phyloP scores from a whole-genome alignment of 345 rosid species.

The Draba incana region DNA sequence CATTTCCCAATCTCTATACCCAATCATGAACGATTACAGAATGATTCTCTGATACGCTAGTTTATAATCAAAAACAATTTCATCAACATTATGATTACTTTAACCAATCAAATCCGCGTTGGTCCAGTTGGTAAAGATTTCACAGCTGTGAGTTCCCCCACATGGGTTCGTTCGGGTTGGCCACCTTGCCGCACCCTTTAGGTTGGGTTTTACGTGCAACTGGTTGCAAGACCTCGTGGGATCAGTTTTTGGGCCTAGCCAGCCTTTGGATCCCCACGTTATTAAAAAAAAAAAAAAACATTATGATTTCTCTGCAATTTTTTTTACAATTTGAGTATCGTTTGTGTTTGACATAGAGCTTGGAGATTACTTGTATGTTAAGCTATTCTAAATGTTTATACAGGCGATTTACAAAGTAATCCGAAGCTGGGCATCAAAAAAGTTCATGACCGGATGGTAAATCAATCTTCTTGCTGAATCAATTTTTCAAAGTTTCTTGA shows the following conservation, averaged over 20 bases:
- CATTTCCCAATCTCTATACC: neutral
- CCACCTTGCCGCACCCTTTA: too few species aligned
- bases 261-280: too few species aligned
- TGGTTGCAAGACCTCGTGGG: too few species aligned
- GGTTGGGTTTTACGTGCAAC: too few species aligned
- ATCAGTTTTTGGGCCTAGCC: too few species aligned
- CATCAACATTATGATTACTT: neutral
- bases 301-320: neutral
- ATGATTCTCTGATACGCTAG: neutral
- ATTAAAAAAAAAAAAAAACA: too few species aligned
- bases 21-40: neutral
- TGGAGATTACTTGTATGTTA: conserved; percentile 22
- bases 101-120: too few species aligned
- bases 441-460: conserved; percentile 79
- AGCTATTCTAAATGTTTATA: conserved; percentile 10
- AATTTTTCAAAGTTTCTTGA: neutral
- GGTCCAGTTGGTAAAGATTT: too few species aligned
- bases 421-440: conserved; percentile 74
- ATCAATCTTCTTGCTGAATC: neutral
- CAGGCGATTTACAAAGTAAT: conserved; percentile 64
- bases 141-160: too few species aligned
- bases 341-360: conserved; percentile 30
- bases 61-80: neutral
- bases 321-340: neutral
- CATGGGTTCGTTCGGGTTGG: too few species aligned